Evolutionary conservation across 441 rosid species (phyloP).

Genomic region (Melastoma candidum): DNA sequence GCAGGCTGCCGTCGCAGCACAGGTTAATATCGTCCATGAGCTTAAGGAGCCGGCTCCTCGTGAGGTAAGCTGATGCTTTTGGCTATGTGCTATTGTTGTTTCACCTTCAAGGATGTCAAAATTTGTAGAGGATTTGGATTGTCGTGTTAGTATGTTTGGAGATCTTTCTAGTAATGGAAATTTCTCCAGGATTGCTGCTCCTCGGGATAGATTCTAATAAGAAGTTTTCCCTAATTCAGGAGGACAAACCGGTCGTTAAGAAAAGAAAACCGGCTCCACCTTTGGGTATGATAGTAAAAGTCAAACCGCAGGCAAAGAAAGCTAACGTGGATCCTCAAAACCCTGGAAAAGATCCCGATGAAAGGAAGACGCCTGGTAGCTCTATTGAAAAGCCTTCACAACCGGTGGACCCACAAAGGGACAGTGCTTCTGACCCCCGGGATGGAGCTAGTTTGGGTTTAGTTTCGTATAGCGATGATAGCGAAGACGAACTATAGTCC

Average conservation of each 20-base stretch:
- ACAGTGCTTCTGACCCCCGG: constrained; percentile 14
- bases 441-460: constrained; percentile 33
- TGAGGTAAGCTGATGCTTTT: constrained; percentile 9
- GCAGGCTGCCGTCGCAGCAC: constrained; percentile 85
- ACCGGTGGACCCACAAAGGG: constrained; percentile 14
- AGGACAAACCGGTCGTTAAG: constrained; percentile 33
- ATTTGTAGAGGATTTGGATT: too few relatives aligned
- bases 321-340: constrained; percentile 34
- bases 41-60: constrained; percentile 43
- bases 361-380: constrained; percentile 14
- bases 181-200: too few relatives aligned
- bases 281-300: constrained; percentile 47
- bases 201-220: too few relatives aligned
- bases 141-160: too few relatives aligned
- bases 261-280: constrained; percentile 53
- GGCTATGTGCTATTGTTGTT: neutral
- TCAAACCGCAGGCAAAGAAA: constrained; percentile 68
- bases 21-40: constrained; percentile 42
- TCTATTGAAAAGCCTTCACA: constrained; percentile 25
- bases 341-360: constrained; percentile 22
- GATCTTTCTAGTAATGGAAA: too few relatives aligned
- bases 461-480: constrained; percentile 82
- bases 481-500: constrained; percentile 39
- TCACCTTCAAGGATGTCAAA: too few relatives aligned
- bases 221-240: constrained; percentile 30